Evolutionary conservation across 129 eudicot genomes (phyloP).

Genomic region (Rutidosis leptorrhynchoides): DNA sequence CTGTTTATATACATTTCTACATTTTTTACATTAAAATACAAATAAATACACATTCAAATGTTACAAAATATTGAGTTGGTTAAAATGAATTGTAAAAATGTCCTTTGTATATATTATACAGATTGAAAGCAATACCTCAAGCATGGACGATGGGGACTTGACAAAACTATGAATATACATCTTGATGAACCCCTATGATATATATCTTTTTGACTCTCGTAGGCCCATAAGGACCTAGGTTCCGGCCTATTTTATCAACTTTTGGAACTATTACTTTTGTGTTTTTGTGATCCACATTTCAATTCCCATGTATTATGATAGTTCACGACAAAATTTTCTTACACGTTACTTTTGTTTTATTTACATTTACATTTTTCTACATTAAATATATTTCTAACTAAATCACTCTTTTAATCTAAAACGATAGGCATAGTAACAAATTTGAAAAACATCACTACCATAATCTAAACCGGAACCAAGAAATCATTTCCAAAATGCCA

Average conservation of each 20-base stretch:
- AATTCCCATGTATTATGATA: neutral
- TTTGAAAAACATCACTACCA: too few species aligned
- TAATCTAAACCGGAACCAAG: too few species aligned
- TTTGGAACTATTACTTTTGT: constrained; percentile 31
- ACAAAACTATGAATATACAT: constrained; percentile 33
- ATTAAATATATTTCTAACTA: neutral
- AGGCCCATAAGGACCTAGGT: constrained; percentile 29
- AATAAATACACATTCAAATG: neutral
- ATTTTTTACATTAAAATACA: neutral
- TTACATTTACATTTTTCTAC: neutral
- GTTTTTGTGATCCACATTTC: constrained; percentile 23
- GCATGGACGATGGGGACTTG: constrained; percentile 41
- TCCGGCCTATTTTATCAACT: neutral
- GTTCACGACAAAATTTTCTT: neutral
- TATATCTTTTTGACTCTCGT: constrained; percentile 15
- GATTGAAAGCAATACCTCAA: constrained; percentile 38
- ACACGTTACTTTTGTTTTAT: neutral
- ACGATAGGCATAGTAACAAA: too few species aligned
- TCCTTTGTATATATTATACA: constrained; percentile 26
- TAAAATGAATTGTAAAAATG: constrained; percentile 19
- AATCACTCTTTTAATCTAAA: neutral
- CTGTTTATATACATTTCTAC: too few species aligned
- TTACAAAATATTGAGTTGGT: neutral
- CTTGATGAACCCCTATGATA: constrained; percentile 19
- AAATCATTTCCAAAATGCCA: too few species aligned